Conservation (phyloP, 2,329 filamentous ascomycete species). For the Dendryphion nanum region DNA sequence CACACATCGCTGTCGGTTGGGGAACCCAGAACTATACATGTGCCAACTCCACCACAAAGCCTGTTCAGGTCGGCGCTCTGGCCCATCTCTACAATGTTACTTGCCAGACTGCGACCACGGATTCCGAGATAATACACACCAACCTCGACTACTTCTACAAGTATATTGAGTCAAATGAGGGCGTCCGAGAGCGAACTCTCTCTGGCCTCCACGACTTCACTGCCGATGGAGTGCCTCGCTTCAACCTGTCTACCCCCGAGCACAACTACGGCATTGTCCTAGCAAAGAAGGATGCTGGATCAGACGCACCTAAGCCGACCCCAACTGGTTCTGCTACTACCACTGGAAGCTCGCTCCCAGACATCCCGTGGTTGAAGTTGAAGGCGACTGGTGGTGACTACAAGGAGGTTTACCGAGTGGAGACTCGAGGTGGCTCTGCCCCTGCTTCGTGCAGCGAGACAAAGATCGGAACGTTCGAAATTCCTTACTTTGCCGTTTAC, state of each 20-base stretch:
- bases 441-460: constrained; percentile 73
- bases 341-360: constrained; percentile 58
- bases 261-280: constrained; percentile 59
- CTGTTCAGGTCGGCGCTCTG: constrained; percentile 68
- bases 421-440: constrained; percentile 77
- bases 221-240: constrained; percentile 69
- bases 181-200: constrained; percentile 57
- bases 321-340: constrained; percentile 53
- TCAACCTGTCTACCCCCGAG: constrained; percentile 66
- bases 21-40: constrained; percentile 97
- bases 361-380: constrained; percentile 81
- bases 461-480: constrained; percentile 61
- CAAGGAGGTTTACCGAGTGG: constrained; percentile 76
- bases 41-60: constrained; percentile 58
- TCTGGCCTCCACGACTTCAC: constrained; percentile 82
- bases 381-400: constrained; percentile 48
- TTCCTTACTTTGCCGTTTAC: constrained; percentile 82
- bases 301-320: constrained; percentile 62
- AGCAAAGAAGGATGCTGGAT: constrained; percentile 61
- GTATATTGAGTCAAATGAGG: constrained; percentile 47
- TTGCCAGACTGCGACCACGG: constrained; percentile 69
- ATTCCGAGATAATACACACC: constrained; percentile 63
- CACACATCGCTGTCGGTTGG: constrained; percentile 80
- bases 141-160: constrained; percentile 68
- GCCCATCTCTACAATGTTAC: constrained; percentile 86